Evolutionary conservation across 2,329 filamentous ascomycete species (phyloP), one percentile per base, ranked within the genome.

Genomic region (Alternaria consortialis): DNA sequence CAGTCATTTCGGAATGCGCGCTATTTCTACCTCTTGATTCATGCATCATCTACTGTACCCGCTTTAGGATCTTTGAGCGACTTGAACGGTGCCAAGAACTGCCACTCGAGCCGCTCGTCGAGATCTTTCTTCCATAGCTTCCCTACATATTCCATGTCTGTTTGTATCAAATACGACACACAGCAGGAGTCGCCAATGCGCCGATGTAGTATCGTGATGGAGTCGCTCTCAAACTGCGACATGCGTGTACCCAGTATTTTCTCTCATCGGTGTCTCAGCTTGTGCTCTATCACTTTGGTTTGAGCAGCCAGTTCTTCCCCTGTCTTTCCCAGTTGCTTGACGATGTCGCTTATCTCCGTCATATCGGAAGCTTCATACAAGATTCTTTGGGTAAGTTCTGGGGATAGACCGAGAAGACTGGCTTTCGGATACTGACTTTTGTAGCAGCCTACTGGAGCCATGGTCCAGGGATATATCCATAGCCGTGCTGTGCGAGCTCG

Each of bases 311-410:
- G n/a, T 17, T 25, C 4, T 7, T 32, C 15, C n/a, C 46, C 46
- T 17, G 42, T 53, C 20, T 55, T 56, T 23, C 11, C 48, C 12
- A 15, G 13, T 20, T 15, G n/a, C 47, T 20, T n/a, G n/a, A 31
- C 13, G 47, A 25, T 39, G 25, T n/a, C 36, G 31, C n/a, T 53
- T 11, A 47, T 6, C 17, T 23, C 34, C 13, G 43, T 25, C 13
- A 55, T 40, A 5, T 52, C 25, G 23, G 36, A 46, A 12, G 43
- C 25, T 23, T 50, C n/a, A 17, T 58, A 56, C 27, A 69, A 13
- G 15, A 69, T 67, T 7, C 55, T 23, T 42, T 66, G 65, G 9
- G 62, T 52, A 8, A 71, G 23, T 27, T 71, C 68, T 2, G 23
- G 51, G 7, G 68, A 65, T 4, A 71, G 46, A n/a, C 63, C 60